phyloP scores from a whole-genome alignment of 1,284 basidiomycete genomes.

The Cryptococcus wingfieldii region DNA sequence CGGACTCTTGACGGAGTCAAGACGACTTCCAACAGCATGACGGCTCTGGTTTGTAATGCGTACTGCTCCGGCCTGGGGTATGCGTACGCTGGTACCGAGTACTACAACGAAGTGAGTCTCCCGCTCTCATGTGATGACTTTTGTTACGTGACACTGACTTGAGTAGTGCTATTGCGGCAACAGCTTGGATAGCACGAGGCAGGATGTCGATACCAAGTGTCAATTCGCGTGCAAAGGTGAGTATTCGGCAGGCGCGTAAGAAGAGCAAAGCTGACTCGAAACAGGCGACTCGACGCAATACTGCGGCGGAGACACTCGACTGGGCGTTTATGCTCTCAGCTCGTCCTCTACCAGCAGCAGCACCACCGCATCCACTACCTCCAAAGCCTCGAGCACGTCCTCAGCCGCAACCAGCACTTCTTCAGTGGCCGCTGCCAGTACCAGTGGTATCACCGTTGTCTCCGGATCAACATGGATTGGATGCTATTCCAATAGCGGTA shows the following conservation, averaged over 20 bases:
- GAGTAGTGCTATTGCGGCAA: neutral
- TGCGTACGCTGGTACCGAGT: slow-evolving; percentile 23
- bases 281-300: no score
- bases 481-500: no score
- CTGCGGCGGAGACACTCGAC: no score
- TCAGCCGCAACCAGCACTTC: slow-evolving; percentile 1
- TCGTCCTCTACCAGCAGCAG: no score
- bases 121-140: no score
- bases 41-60: slow-evolving; percentile 13
- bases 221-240: no score
- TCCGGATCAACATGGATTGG: neutral
- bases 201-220: no score
- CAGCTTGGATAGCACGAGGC: no score
- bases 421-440: neutral
- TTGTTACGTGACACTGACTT: neutral
- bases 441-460: neutral
- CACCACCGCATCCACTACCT: slow-evolving; percentile 5
- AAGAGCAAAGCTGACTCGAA: no score
- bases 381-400: neutral
- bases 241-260: no score
- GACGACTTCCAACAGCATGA: slow-evolving; percentile 12
- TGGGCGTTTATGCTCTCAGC: no score
- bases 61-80: slow-evolving; percentile 18
- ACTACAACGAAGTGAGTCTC: slow-evolving; percentile 17
- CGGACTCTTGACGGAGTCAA: slow-evolving; percentile 18